A percentile compares a stretch with the other conserved stretches of the same genome.
phyloP scores from a whole-genome alignment of 2,329 filamentous ascomycete genomes.

The Xylaria sp. region DNA sequence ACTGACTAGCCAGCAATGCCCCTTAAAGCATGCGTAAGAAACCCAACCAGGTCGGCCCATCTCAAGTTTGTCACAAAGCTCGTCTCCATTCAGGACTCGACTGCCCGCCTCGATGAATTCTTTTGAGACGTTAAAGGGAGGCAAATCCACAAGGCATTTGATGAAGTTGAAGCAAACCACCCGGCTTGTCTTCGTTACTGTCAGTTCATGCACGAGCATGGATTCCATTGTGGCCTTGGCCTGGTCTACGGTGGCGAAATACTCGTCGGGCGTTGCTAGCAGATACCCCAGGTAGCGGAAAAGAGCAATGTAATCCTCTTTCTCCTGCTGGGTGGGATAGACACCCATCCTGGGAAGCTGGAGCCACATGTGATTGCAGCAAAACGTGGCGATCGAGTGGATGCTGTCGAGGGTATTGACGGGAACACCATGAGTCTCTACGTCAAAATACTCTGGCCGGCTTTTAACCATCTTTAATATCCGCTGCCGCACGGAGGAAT shows the following conservation, averaged over 20 bases:
- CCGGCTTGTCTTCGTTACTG: slow-evolving; percentile 42
- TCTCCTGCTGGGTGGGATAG: slow-evolving; percentile 61
- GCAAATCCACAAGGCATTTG: slow-evolving; percentile 44
- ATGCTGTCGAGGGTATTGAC: slow-evolving; percentile 70
- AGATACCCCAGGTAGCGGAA: slow-evolving; percentile 47
- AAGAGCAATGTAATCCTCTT: slow-evolving; percentile 66
- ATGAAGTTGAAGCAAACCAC: slow-evolving; percentile 48
- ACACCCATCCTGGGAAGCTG: slow-evolving; percentile 69
- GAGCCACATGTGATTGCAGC: slow-evolving; percentile 65
- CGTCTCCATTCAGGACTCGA: slow-evolving; percentile 46
- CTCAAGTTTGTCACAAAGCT: slow-evolving; percentile 44
- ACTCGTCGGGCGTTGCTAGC: slow-evolving; percentile 37
- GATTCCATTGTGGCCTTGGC: slow-evolving; percentile 45
- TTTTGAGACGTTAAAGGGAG: slow-evolving; percentile 44
- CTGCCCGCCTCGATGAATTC: slow-evolving; percentile 46
- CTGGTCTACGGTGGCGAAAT: slow-evolving; percentile 32
- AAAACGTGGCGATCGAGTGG: slow-evolving; percentile 67
- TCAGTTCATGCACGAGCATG: slow-evolving; percentile 43
- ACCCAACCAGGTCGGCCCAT: slow-evolving; percentile 41
- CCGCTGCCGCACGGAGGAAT: slow-evolving; percentile 66
- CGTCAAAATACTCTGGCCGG: slow-evolving; percentile 64
- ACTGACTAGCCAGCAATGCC: slow-evolving; percentile 42
- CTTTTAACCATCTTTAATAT: slow-evolving; percentile 62
- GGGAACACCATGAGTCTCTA: slow-evolving; percentile 63
- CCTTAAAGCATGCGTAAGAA: slow-evolving; percentile 40